Percentiles rank a stretch among this genome's conserved stretches.
phyloP scores from a whole-genome alignment of 208 protist genomes.

The Hexamita inflata region DNA sequence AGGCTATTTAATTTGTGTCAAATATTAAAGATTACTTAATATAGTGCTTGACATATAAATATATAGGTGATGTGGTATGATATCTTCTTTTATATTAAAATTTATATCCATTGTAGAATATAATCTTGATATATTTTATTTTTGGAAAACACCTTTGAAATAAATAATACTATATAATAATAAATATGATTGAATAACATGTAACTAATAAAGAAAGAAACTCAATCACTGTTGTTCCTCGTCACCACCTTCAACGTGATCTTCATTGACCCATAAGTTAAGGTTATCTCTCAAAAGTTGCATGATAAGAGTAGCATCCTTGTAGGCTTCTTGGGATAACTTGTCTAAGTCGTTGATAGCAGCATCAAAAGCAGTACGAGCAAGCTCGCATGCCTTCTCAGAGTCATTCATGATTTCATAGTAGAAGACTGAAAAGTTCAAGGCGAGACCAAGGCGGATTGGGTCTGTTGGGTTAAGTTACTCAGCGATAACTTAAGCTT shows the following conservation, averaged over 20 bases:
- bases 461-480: slow-evolving; percentile 74
- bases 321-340: slow-evolving; percentile 85
- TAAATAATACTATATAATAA: no score
- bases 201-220: no score
- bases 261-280: slow-evolving; percentile 74
- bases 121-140: no score
- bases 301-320: slow-evolving; percentile 94
- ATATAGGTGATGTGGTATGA: no score
- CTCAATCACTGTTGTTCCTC: no score
- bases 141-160: no score
- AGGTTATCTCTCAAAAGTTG: slow-evolving; percentile 94
- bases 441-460: slow-evolving; percentile 89
- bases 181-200: no score
- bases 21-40: no score
- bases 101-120: no score
- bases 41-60: no score
- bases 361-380: slow-evolving; percentile 75
- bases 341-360: slow-evolving; percentile 84
- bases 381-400: slow-evolving; percentile 70
- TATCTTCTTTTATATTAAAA: no score
- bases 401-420: slow-evolving; percentile 93
- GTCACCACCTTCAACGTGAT: not conserved
- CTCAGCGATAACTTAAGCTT: slow-evolving; percentile 50
- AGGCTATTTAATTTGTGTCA: no score
- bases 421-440: slow-evolving; percentile 99